Evolutionary conservation across 371 early-diverging fungal genomes (phyloP), one percentile per base, ranked within the genome.

Genomic region (Capillidium rhysosporum): DNA sequence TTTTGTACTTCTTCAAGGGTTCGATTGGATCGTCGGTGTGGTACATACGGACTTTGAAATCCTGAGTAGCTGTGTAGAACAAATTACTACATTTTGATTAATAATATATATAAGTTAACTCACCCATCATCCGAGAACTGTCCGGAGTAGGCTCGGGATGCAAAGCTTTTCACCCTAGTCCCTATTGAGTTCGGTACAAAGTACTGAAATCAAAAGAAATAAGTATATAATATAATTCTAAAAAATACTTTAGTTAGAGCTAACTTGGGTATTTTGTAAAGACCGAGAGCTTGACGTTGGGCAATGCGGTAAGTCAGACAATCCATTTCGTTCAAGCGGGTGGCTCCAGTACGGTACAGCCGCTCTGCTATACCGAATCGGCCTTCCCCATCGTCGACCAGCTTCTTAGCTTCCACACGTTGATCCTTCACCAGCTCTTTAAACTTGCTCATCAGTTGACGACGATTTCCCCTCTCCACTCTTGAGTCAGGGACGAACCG

Each of bases 81-180:
- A 60, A 48, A 21, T 51, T 30, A 0, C 56, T 56, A 46, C n/a
- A 16, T 14, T 9, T 10, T n/a, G 5, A 38, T 41, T 29, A 55
- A 18, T 5, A 46, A 16, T n/a, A 20, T 25, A 16, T 18, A 25
- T 44, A 16, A 43, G 21, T 41, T 28, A 21, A 18, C 38, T 47
- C 39, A 56, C 56, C 60, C 60, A 57, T 60, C 60, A 20, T 46
- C n/a, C 0, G 60, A 60, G 51, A 53, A 60, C 40, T 60, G 60
- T 48, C 60, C 60, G 9, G 57, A 56, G 52, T 60, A 60, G 14
- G 52, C 60, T 20, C 46, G 46, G 28, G 26, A 29, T 40, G 21
- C 21, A 57, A 52, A 60, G 5, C 28, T 4, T 14, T 38, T 43
- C 1, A 30, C 26, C 2, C 40, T 25, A 1, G 41, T 25, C 18